Conservation (phyloP, 2,329 filamentous ascomycete genomes). For the Bipolaris zeicola region DNA sequence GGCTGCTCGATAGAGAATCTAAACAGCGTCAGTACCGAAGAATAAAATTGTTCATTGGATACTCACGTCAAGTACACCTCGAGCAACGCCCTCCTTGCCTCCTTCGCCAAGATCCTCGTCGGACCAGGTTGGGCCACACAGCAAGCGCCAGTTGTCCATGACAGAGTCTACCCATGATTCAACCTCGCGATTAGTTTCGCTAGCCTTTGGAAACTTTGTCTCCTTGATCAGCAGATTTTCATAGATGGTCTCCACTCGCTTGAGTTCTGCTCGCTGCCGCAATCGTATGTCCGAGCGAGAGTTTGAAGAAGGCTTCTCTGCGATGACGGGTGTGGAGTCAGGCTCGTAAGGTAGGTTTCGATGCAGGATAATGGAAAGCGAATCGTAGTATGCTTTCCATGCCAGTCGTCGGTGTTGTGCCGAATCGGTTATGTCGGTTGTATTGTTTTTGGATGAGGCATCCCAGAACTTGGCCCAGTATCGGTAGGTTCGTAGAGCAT, state of each 20-base stretch:
- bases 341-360: constrained; percentile 64
- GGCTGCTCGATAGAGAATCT: constrained; percentile 86
- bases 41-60: no score
- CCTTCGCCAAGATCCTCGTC: constrained; percentile 81
- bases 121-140: constrained; percentile 80
- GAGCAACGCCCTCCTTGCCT: constrained; percentile 75
- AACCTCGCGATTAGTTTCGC: constrained; percentile 76
- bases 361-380: constrained; percentile 77
- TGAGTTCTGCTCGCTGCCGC: constrained; percentile 73
- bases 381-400: constrained; percentile 84
- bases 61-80: constrained; percentile 72
- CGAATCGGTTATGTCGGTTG: constrained; percentile 24
- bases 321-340: constrained; percentile 45
- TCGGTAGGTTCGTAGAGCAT: constrained; percentile 57
- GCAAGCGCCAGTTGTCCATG: constrained; percentile 81
- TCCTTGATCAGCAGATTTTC: constrained; percentile 79
- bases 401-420: constrained; percentile 63
- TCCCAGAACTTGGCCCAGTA: constrained; percentile 74
- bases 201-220: constrained; percentile 82
- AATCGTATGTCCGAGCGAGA: constrained; percentile 38
- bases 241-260: constrained; percentile 78
- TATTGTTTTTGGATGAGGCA: constrained; percentile 24
- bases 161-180: constrained; percentile 81
- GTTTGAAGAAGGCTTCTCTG: constrained; percentile 32
- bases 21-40: not conserved